phyloP scores from a whole-genome alignment of 345 rosid genomes.

The Bretschneidera sinensis region DNA sequence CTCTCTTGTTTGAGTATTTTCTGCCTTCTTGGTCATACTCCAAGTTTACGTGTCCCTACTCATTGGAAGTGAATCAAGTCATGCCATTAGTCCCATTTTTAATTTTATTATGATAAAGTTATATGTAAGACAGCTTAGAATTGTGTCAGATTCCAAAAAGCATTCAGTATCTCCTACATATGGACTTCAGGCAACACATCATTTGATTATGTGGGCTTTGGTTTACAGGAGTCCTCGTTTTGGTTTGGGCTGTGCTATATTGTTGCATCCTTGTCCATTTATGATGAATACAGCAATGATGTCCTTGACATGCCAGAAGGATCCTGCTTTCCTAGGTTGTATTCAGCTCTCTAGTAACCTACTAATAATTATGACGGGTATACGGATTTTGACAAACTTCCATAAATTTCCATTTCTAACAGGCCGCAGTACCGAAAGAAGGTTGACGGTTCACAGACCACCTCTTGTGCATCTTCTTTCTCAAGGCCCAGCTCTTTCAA shows the following conservation, averaged over 20 bases:
- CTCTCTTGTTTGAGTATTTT: too few relatives aligned
- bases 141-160: too few relatives aligned
- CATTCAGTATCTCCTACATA: too few relatives aligned
- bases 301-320: slow-evolving; percentile 89
- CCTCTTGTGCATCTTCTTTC: slow-evolving; percentile 36
- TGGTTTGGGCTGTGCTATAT: slow-evolving; percentile 85
- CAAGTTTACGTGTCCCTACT: too few relatives aligned
- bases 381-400: slow-evolving; percentile 4
- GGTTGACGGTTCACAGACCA: slow-evolving; percentile 22
- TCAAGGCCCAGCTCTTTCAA: slow-evolving; percentile 46
- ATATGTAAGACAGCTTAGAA: too few relatives aligned
- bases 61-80: too few relatives aligned
- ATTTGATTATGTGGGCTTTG: slow-evolving; percentile 11
- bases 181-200: too few relatives aligned
- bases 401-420: slow-evolving; percentile 16
- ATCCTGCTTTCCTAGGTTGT: slow-evolving; percentile 83
- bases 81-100: too few relatives aligned
- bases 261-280: slow-evolving; percentile 70
- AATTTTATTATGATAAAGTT: too few relatives aligned
- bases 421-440: slow-evolving; percentile 54
- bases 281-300: slow-evolving; percentile 92
- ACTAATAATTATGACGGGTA: not conserved
- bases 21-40: too few relatives aligned
- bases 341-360: slow-evolving; percentile 8
- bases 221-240: slow-evolving; percentile 74